Conservation (phyloP, 768 basidiomycete genomes). For the Galerina marginata region DNA sequence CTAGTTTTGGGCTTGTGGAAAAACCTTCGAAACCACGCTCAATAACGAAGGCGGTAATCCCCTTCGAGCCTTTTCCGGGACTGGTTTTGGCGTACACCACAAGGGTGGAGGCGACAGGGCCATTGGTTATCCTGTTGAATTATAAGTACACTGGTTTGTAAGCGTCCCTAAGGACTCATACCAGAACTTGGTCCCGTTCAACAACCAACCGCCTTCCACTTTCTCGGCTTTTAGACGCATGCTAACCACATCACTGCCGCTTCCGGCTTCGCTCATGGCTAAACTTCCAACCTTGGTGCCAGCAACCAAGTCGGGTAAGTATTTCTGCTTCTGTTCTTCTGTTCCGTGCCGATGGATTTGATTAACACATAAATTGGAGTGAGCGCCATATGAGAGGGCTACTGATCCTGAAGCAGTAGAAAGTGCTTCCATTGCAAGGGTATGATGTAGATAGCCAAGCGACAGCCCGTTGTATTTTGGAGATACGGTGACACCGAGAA, state of each 20-base stretch:
- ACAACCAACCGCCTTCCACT: conserved; percentile 71
- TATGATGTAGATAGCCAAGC: conserved; percentile 86
- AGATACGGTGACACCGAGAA: conserved; percentile 86
- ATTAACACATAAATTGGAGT: conserved; percentile 89
- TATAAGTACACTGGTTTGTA: background rate
- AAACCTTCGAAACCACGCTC: conserved; percentile 85
- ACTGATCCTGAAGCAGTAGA: conserved; percentile 92
- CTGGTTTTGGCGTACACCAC: conserved; percentile 93
- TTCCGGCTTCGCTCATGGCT: conserved; percentile 93
- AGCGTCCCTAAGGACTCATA: conserved; percentile 36
- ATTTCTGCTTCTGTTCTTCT: conserved; percentile 80
- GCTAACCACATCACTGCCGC: conserved; percentile 95
- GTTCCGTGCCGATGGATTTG: conserved; percentile 89
- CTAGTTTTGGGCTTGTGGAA: conserved; percentile 88
- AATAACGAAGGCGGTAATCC: conserved; percentile 91
- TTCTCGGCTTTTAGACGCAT: conserved; percentile 88
- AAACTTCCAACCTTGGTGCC: conserved; percentile 88
- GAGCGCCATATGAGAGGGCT: conserved; percentile 90
- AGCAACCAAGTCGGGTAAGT: conserved; percentile 78
- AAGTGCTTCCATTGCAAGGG: conserved; percentile 93
- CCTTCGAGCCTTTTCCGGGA: conserved; percentile 78
- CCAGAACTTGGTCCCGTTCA: conserved; percentile 97
- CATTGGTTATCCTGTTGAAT: conserved; percentile 86
- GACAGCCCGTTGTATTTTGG: conserved; percentile 83
- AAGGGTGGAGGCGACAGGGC: conserved; percentile 87